These are phyloP conservation scores for Pigoraptor vietnamica DNA, from an alignment of 78 protist species.

Conservation along the genomic window DNA sequence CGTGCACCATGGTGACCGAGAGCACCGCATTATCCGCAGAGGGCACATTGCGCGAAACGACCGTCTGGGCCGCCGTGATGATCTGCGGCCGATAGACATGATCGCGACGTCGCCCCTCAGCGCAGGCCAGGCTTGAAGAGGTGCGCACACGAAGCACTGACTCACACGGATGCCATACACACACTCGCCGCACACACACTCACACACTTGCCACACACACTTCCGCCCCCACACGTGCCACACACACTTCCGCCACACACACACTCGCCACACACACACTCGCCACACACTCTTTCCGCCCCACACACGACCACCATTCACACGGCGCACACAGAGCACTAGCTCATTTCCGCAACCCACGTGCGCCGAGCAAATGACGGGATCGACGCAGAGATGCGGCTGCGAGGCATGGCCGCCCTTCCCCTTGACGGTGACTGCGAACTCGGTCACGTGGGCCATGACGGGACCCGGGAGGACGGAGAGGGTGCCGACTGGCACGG, in stretches of 20 bases:
- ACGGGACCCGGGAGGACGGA: background rate
- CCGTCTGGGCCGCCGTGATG: background rate
- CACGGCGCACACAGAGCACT: background rate
- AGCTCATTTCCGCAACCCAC: background rate
- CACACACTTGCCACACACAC: too few relatives aligned
- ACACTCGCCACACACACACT: too few relatives aligned
- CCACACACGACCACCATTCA: background rate
- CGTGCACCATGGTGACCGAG: background rate
- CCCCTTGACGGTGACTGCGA: background rate
- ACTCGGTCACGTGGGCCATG: conserved; percentile 2
- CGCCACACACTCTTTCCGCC: too few relatives aligned
- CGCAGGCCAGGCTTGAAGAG: too few relatives aligned
- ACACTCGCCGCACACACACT: too few relatives aligned
- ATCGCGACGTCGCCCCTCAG: too few relatives aligned
- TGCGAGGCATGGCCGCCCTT: conserved; percentile 11
- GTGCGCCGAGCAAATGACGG: background rate
- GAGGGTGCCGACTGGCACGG: background rate
- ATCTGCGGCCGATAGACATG: background rate
- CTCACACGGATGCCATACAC: too few relatives aligned
- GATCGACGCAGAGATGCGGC: background rate
- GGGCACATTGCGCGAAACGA: background rate
- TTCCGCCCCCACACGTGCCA: too few relatives aligned
- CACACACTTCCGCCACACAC: too few relatives aligned
- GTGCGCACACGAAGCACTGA: too few relatives aligned
- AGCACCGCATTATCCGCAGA: background rate